Conservation (phyloP, 768 basidiomycete species). For the Inosperma sp. region DNA sequence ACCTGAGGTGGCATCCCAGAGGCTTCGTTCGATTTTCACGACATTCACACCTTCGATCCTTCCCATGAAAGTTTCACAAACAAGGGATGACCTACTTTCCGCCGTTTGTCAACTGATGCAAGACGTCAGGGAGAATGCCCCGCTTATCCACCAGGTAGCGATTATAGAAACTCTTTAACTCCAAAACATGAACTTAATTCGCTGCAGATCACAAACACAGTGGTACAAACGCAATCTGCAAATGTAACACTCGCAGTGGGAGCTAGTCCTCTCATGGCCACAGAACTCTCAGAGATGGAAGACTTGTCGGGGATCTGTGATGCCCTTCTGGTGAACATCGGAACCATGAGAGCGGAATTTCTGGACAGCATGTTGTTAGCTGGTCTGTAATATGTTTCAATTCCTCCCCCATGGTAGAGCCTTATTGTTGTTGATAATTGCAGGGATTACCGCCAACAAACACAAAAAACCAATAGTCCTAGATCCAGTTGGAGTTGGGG, state of each 20-base stretch:
- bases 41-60: slow-evolving; percentile 36
- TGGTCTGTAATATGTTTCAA: slow-evolving; percentile 34
- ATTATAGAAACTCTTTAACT: no score
- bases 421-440: not conserved
- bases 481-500: slow-evolving; percentile 91
- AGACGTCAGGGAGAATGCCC: slow-evolving; percentile 48
- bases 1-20: no score
- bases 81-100: slow-evolving; percentile 25
- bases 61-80: not conserved
- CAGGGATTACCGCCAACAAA: slow-evolving; percentile 56
- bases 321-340: slow-evolving; percentile 82
- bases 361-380: slow-evolving; percentile 73
- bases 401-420: not conserved
- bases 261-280: slow-evolving; percentile 93
- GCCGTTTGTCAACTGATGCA: slow-evolving; percentile 47
- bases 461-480: slow-evolving; percentile 75
- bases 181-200: not conserved
- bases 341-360: slow-evolving; percentile 58
- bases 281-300: slow-evolving; percentile 74
- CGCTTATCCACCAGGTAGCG: slow-evolving; percentile 82
- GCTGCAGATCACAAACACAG: slow-evolving; percentile 92
- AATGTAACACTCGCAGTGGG: slow-evolving; percentile 86
- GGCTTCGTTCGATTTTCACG: slow-evolving; percentile 39
- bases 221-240: slow-evolving; percentile 85
- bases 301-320: slow-evolving; percentile 65